These are phyloP conservation scores for Neonothopanus nambi DNA, from an alignment of 1,284 basidiomycete species.

Conservation along the genomic window DNA sequence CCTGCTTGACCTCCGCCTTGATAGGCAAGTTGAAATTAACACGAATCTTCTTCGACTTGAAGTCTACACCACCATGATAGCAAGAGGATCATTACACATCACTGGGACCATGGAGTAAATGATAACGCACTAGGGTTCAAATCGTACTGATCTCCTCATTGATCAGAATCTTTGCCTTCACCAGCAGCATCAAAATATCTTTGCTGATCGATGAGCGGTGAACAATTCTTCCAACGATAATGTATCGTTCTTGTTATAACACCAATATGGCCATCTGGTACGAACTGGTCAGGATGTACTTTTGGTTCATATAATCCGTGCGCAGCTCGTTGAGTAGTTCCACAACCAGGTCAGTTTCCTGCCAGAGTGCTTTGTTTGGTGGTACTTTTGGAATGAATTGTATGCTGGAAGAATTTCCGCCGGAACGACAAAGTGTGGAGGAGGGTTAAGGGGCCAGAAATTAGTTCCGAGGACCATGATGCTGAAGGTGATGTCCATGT, in stretches of 20 bases:
- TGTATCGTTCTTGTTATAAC: constrained; percentile 91
- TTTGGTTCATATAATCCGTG: constrained; percentile 90
- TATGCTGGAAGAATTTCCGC: constrained; percentile 85
- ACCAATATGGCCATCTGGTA: constrained; percentile 95
- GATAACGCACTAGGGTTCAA: constrained; percentile 79
- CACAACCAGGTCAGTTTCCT: constrained; percentile 97
- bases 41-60: constrained; percentile 97
- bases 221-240: constrained; percentile 81
- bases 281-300: constrained; percentile 92
- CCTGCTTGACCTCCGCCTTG: constrained; percentile 93
- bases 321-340: constrained; percentile 97
- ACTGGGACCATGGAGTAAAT: background rate
- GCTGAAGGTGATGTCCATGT: constrained; percentile 88
- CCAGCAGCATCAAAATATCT: constrained; percentile 78
- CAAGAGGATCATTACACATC: background rate
- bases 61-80: constrained; percentile 48
- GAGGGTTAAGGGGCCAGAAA: constrained; percentile 93
- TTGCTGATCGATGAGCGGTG: constrained; percentile 80
- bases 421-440: constrained; percentile 85
- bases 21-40: constrained; percentile 94
- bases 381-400: constrained; percentile 93
- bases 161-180: constrained; percentile 89
- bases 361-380: constrained; percentile 92
- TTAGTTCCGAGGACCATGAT: constrained; percentile 95
- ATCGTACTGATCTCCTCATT: constrained; percentile 91